These are phyloP conservation scores for Strobilomyces confusus DNA, from an alignment of 768 basidiomycete species.

Conservation along the genomic window DNA sequence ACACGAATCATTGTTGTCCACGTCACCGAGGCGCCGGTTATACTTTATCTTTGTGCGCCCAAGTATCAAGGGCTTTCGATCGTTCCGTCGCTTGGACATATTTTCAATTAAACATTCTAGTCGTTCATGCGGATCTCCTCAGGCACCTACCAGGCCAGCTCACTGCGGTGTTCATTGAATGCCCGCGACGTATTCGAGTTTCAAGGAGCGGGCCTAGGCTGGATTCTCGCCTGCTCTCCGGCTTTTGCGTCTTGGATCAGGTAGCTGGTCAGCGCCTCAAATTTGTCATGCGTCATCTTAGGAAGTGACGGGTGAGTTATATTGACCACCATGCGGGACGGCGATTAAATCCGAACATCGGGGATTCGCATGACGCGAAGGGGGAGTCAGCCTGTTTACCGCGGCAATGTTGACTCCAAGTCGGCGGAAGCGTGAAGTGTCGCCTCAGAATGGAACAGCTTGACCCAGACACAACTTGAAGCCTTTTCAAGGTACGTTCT, in stretches of 20 bases:
- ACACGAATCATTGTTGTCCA: background rate
- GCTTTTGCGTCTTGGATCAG: background rate
- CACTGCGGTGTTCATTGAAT: background rate
- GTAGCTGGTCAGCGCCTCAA: slow-evolving; percentile 6
- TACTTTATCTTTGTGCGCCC: background rate
- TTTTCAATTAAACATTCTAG: background rate
- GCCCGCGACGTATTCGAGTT: background rate
- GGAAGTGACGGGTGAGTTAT: slow-evolving; percentile 2
- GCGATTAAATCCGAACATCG: slow-evolving; percentile 19
- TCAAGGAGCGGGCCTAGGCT: background rate
- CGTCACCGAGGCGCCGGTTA: slow-evolving; percentile 8
- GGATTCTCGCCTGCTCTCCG: slow-evolving; percentile 11
- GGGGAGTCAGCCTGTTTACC: slow-evolving; percentile 8
- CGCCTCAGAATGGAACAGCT: slow-evolving; percentile 4
- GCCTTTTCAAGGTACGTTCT: slow-evolving; percentile 14
- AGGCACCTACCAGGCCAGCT: slow-evolving; percentile 4
- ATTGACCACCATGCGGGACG: slow-evolving; percentile 12
- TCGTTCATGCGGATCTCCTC: slow-evolving; percentile 20
- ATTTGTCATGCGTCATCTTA: slow-evolving; percentile 7
- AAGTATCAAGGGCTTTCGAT: slow-evolving; percentile 4
- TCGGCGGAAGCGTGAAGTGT: slow-evolving; percentile 4
- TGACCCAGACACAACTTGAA: slow-evolving; percentile 7
- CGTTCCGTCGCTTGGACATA: background rate
- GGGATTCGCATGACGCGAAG: slow-evolving; percentile 23
- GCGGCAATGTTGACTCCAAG: slow-evolving; percentile 11